Base-by-base conservation (phyloP, 2,329 filamentous ascomycete species). In the Coniochaeta sp. region DNA sequence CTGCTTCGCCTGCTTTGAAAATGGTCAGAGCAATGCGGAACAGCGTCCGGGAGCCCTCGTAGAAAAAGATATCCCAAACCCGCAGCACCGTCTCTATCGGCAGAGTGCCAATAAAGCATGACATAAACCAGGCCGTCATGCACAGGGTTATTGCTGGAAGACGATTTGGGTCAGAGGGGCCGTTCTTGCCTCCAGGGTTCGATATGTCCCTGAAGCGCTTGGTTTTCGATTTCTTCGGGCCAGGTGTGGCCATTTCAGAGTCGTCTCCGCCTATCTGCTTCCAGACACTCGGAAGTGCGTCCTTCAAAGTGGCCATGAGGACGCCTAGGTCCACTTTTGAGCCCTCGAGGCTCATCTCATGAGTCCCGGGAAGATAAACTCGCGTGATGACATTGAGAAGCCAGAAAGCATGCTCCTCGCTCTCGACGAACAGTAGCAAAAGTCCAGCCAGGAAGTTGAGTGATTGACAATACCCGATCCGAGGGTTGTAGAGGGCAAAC, bases 121-220 rank as follows among this genome's bases (percentile, higher is more conserved):
- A 96, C 93, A 98, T 97, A 73, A 98, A 96, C 93, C 93, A 98
- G 4, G 93, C 90, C 11, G 93, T 96, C 73, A 95, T 91, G 66
- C 92, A 96, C 6, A 98, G 82, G 0, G 91, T 95, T 65, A 98
- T 93, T 14, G 93, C 93, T 0, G 93, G 93, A 12, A 97, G 81
- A 5, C 89, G 83, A 57, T 73, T 71, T 76, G 75, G 50, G 68
- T 73, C 47, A 71, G 72, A 68, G 28, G 76, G 75, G 77, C 34
- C 76, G 73, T 26, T 70, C 72, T 60, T 74, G 69, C 61, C 73
- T 76, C 24, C 77, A 14, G 47, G 47, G 24, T 52, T 52, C 9
- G 47, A 52, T 26, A 52, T 26, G 74, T 17, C 76, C 71, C 55
- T 63, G 22, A 62, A 65, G 9, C 65, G 64, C 58, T 58, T 66